Base-by-base conservation (phyloP, 306 rosid genomes). In the Myrica gale region DNA sequence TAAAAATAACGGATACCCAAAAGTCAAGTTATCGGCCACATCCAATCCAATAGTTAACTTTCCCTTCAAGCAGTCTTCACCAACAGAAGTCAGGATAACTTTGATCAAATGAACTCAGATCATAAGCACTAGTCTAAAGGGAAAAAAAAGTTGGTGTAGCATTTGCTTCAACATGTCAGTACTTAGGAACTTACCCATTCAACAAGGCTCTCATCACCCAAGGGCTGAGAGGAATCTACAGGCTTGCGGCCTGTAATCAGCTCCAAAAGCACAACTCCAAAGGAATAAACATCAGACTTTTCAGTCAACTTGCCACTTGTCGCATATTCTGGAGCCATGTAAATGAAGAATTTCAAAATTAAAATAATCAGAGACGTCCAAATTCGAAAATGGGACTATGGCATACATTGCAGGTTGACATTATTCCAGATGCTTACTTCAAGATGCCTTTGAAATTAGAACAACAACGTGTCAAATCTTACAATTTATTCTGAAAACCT, bases 261-360 rank as follows among this genome's bases (percentile, higher is more conserved):
- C 96, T 96, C 98, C 88, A 92, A 83, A 79, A 92, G 98, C 74
- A 96, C 97, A 67, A 96, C 99, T 41, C 99, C 98, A 5, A 67
- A 96, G 58, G 99, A 96, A 79, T 89, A 96, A 82, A 96, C 99
- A 76, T 96, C 99, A 10, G 99, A 95, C 75, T 92, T 95, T 63
- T 95, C 99, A 2, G 99, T 95, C 81, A 95, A 85, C 83, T 95
- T 96, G 16, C 99, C 99, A 86, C 99, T 96, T 23, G 98, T 92
- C 10, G 99, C 99, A 73, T 96, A 96, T 82, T 96, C 99, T 42
- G 99, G 98, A 54, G 99, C 99, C 99, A 96, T 90, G 80, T 96
- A 96, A 83, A 98, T 92, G 88, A 4, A 66, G 73, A 77, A 61
- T 82, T 71, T 76, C 71, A 86, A 41, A 82, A 79, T 78, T 53